These are phyloP conservation scores for Simplicillium aogashimaense DNA, from an alignment of 2,329 filamentous ascomycete species.

Conservation along the genomic window DNA sequence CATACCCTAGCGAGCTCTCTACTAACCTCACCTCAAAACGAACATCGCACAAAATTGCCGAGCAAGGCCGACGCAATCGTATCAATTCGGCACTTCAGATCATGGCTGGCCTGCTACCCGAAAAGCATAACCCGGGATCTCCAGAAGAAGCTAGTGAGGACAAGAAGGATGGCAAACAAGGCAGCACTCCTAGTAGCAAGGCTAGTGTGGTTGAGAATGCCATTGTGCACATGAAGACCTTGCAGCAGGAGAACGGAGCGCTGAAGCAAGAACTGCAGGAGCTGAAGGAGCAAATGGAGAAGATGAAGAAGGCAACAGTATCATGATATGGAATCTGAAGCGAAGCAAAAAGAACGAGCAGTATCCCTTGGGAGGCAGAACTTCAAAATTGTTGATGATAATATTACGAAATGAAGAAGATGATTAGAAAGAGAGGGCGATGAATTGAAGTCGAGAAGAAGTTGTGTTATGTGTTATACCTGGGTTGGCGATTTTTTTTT, in stretches of 20 bases:
- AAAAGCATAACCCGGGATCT: constrained; percentile 28
- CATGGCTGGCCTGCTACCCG: constrained; percentile 79
- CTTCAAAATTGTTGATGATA: not conserved
- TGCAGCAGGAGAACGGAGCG: constrained; percentile 64
- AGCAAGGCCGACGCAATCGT: constrained; percentile 88
- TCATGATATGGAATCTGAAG: not conserved
- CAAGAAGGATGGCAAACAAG: constrained; percentile 36
- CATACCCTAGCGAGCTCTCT: constrained; percentile 82
- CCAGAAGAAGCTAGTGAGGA: constrained; percentile 35
- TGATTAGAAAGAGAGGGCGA: no score
- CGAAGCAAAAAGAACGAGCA: not conserved
- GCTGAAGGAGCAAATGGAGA: constrained; percentile 20
- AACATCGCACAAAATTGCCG: constrained; percentile 94
- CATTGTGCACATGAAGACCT: constrained; percentile 84
- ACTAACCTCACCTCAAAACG: constrained; percentile 93
- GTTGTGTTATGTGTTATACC: no score
- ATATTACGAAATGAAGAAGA: no score
- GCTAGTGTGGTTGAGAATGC: constrained; percentile 96
- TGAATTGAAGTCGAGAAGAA: no score
- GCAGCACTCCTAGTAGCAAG: constrained; percentile 67
- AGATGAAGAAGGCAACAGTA: constrained; percentile 7
- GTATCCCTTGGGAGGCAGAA: no score
- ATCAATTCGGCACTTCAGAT: constrained; percentile 92
- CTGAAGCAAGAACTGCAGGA: constrained; percentile 50
- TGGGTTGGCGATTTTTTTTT: not conserved